Evolutionary conservation across 176 grass and related monocot species (phyloP), one percentile per base, ranked within the genome.

Genomic region (Pontederia crassipes): DNA sequence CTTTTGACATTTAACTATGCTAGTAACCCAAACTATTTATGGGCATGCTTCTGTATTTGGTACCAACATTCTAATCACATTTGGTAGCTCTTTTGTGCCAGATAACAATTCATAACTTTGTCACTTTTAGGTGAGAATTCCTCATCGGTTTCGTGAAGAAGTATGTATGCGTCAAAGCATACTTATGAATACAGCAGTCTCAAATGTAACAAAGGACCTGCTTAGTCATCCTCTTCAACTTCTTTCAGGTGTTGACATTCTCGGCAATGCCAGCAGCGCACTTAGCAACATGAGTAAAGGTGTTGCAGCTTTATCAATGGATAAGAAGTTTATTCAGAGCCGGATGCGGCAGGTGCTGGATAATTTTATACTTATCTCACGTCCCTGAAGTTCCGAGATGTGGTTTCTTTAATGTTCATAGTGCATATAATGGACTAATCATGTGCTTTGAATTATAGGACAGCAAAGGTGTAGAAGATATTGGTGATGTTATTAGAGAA

Each of bases 271-370:
- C 48, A 97, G 92, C 81, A 97, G 92, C 11, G 92, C 92, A 48
- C 68, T 97, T 60, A 91, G 92, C 77, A 97, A 90, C 68, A 97
- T 97, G 92, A 97, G 92, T 73, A 97, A 97, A 89, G 87, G 92
- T 65, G 83, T 97, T 71, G 92, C 92, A 66, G 92, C 83, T 28
- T 68, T 97, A 74, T 97, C 92, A 46, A 97, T 97, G 92, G 92
- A 97, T 74, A 97, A 90, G 71, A 97, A 97, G 72, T 97, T 97
- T 71, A 97, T 97, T 82, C 86, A 90, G 73, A 69, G 81, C 67
- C 81, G 92, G 54, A 77, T 88, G 49, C 88, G 86, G 90, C 87
- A 91, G 87, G 92, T 83, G 6, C 6, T 47, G 29, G 8, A 32
- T 52, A 56, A 15, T 55, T 64, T 24, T 27, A 27, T n/a, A 49